phyloP scores from a whole-genome alignment of 2,329 filamentous ascomycete species.

The Colletotrichum sansevieriae region DNA sequence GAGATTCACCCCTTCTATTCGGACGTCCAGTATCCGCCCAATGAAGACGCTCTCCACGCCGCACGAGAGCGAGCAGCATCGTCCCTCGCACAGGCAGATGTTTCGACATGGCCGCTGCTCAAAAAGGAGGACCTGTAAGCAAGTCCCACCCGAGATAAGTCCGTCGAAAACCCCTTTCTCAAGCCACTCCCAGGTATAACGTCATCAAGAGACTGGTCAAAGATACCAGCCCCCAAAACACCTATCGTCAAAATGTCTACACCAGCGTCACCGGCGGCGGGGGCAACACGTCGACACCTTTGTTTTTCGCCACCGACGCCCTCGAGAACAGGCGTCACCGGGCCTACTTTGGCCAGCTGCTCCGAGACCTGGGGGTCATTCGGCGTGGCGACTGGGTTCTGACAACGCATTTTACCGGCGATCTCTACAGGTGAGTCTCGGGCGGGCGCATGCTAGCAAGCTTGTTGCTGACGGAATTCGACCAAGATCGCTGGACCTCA shows the following conservation, averaged over 20 bases:
- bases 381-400: constrained; percentile 55
- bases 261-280: constrained; percentile 56
- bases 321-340: constrained; percentile 58
- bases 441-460: background rate
- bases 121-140: background rate
- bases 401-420: constrained; percentile 52
- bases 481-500: constrained; percentile 54
- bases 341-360: constrained; percentile 49
- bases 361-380: constrained; percentile 49
- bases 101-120: background rate
- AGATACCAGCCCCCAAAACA: constrained; percentile 51
- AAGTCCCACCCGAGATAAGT: too few species aligned
- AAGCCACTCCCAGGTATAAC: constrained; percentile 48
- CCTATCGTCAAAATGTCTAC: constrained; percentile 54
- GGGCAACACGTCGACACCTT: constrained; percentile 44
- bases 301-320: constrained; percentile 57
- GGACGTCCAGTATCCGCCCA: constrained; percentile 49
- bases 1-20: constrained; percentile 53
- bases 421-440: constrained; percentile 53
- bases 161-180: too few species aligned
- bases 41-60: constrained; percentile 22
- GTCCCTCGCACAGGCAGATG: background rate
- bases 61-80: too few species aligned
- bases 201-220: constrained; percentile 51
- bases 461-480: background rate